phyloP scores from a whole-genome alignment of 805 yeast species.

The Candida parachauliodes region DNA sequence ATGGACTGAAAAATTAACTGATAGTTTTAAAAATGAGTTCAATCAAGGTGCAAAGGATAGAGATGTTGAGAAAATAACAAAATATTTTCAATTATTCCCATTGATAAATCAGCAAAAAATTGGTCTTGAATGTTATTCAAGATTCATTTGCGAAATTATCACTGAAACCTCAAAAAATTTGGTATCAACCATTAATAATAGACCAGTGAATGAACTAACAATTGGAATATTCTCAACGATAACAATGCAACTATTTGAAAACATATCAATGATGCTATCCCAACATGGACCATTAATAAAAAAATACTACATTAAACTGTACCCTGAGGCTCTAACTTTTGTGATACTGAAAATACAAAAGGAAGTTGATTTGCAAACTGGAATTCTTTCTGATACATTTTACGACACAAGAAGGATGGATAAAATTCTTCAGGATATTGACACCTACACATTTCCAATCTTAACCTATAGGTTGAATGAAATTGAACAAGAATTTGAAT shows the following conservation, averaged over 20 bases:
- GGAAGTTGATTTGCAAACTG: conserved; percentile 92
- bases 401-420: conserved; percentile 67
- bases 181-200: conserved; percentile 34
- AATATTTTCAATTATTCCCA: conserved; percentile 84
- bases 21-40: conserved; percentile 60
- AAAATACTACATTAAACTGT: conserved; percentile 54
- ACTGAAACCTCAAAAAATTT: conserved; percentile 73
- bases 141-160: conserved; percentile 80
- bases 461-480: conserved; percentile 17
- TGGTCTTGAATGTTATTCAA: conserved; percentile 80
- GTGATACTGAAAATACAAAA: conserved; percentile 74
- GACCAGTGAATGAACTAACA: conserved; percentile 17
- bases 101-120: conserved; percentile 65
- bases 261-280: conserved; percentile 74
- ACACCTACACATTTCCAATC: conserved; percentile 41
- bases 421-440: conserved; percentile 51
- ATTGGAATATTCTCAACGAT: conserved; percentile 59
- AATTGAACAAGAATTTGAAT: conserved; percentile 16
- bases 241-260: conserved; percentile 70
- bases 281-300: conserved; percentile 83
- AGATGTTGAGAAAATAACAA: conserved; percentile 68
- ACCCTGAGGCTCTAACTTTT: conserved; percentile 54
- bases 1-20: conserved; percentile 59
- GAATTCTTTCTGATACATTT: conserved; percentile 81
- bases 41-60: conserved; percentile 61